Percentiles rank a stretch among this genome's conserved stretches.
Evolutionary conservation across 257 asterid genomes (phyloP).

Genomic region (Salvia rosmarinus): DNA sequence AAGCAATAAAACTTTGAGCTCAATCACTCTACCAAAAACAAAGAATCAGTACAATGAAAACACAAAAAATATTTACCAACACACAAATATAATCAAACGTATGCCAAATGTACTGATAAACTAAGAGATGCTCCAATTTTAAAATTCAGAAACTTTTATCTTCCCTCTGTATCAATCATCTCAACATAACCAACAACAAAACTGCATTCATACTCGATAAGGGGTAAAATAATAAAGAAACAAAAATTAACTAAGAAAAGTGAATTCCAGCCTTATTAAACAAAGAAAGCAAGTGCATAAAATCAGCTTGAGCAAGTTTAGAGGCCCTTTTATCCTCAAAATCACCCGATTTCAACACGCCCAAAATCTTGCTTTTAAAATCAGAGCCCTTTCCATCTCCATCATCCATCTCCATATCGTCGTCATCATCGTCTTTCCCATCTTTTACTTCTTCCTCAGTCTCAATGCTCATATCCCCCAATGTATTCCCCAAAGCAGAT

Average conservation of each 20-base stretch:
- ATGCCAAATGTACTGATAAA: background rate
- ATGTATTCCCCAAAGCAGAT: slow-evolving; percentile 73
- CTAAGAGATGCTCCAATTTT: background rate
- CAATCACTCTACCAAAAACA: background rate
- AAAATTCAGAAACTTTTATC: background rate
- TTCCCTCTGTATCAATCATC: background rate
- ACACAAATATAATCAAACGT: background rate
- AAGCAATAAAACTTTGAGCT: background rate
- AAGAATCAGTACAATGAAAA: background rate
- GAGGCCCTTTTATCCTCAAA: slow-evolving; percentile 80
- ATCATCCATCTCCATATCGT: slow-evolving; percentile 75
- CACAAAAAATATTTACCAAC: background rate
- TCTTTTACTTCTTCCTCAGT: slow-evolving; percentile 50
- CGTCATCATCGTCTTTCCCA: slow-evolving; percentile 50
- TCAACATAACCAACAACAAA: slow-evolving; percentile 9
- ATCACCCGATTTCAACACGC: slow-evolving; percentile 67
- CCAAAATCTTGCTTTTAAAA: slow-evolving; percentile 65
- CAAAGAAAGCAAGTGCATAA: slow-evolving; percentile 77
- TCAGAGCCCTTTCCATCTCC: slow-evolving; percentile 61
- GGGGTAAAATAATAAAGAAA: background rate
- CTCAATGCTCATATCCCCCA: slow-evolving; percentile 69
- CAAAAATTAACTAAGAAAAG: background rate
- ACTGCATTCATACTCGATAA: background rate
- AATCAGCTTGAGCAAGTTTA: slow-evolving; percentile 79
- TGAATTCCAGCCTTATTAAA: slow-evolving; percentile 37